Evolutionary conservation across 2,329 filamentous ascomycete species (phyloP).

Genomic region (Monosporascus sp.): DNA sequence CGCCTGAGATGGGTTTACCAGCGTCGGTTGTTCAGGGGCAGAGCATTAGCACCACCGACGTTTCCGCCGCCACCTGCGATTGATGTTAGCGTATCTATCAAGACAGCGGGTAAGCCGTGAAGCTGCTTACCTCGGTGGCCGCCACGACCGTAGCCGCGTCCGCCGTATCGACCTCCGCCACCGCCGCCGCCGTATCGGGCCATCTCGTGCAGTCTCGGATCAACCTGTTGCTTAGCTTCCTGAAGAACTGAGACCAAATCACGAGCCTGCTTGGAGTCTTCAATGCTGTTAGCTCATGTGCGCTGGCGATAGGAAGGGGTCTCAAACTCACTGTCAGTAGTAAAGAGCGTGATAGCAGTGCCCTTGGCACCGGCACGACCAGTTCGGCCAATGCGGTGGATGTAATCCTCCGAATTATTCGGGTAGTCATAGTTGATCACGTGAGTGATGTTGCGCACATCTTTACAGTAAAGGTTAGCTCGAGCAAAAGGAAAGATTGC

Average conservation of each 20-base stretch:
- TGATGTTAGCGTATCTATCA: slow-evolving; percentile 5
- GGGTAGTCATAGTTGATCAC: slow-evolving; percentile 99
- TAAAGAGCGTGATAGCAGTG: slow-evolving; percentile 97
- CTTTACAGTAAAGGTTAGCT: slow-evolving; percentile 81
- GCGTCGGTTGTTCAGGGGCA: slow-evolving; percentile 29
- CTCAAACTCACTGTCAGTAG: slow-evolving; percentile 85
- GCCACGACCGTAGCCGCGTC: slow-evolving; percentile 63
- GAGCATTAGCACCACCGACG: slow-evolving; percentile 38
- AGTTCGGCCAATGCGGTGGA: slow-evolving; percentile 93
- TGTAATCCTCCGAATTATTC: slow-evolving; percentile 98
- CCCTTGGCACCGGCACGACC: slow-evolving; percentile 91
- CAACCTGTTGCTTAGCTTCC: slow-evolving; percentile 97
- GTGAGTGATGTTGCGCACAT: slow-evolving; percentile 99
- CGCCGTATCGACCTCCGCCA: slow-evolving; percentile 67
- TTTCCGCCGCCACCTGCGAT: slow-evolving; percentile 28
- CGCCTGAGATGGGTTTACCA: slow-evolving; percentile 20
- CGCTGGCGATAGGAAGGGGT: background rate
- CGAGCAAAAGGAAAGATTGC: slow-evolving; percentile 49
- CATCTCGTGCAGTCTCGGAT: slow-evolving; percentile 95
- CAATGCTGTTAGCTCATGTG: slow-evolving; percentile 29
- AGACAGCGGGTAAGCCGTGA: background rate
- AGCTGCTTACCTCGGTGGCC: slow-evolving; percentile 37
- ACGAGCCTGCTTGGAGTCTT: slow-evolving; percentile 90
- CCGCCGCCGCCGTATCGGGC: slow-evolving; percentile 83
- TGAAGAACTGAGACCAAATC: slow-evolving; percentile 89